Evolutionary conservation across 1,284 basidiomycete genomes (phyloP).

Genomic region (Cutaneotrichosporon mucoides): DNA sequence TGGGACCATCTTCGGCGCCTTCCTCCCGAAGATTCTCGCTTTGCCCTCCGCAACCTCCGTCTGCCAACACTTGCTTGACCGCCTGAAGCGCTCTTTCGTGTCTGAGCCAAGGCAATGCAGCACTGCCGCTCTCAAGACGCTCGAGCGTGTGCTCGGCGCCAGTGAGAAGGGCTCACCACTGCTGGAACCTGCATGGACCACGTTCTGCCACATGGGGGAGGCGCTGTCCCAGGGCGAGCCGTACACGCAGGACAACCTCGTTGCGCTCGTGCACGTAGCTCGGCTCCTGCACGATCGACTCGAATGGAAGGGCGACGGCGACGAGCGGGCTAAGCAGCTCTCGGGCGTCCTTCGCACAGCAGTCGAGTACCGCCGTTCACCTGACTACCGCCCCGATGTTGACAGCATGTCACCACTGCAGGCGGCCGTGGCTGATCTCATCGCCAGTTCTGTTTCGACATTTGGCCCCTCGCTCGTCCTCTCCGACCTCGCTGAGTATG

Average conservation of each 20-base stretch:
- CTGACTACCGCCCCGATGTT: constrained; percentile 81
- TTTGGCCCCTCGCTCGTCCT: constrained; percentile 68
- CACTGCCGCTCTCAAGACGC: constrained; percentile 71
- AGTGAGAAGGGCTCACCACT: constrained; percentile 25
- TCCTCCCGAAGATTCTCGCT: constrained; percentile 65
- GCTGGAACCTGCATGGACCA: constrained; percentile 62
- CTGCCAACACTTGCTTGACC: constrained; percentile 67
- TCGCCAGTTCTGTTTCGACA: constrained; percentile 55
- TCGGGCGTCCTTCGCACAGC: constrained; percentile 75
- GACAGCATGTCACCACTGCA: constrained; percentile 80
- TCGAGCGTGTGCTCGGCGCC: constrained; percentile 71
- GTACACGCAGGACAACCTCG: constrained; percentile 82
- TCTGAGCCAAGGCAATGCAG: constrained; percentile 66
- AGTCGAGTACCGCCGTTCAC: constrained; percentile 73
- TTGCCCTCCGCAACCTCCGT: constrained; percentile 65
- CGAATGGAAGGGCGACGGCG: constrained; percentile 11
- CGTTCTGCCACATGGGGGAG: constrained; percentile 64
- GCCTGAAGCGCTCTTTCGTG: constrained; percentile 65
- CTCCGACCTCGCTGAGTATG: constrained; percentile 76
- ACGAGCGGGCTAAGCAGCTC: constrained; percentile 63
- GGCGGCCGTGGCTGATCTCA: constrained; percentile 64
- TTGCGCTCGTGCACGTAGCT: constrained; percentile 53
- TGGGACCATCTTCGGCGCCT: constrained; percentile 76
- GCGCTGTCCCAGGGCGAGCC: constrained; percentile 51
- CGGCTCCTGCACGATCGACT: constrained; percentile 31